Base-by-base conservation (phyloP, 2,329 filamentous ascomycete species). In the Diaporthe eres region DNA sequence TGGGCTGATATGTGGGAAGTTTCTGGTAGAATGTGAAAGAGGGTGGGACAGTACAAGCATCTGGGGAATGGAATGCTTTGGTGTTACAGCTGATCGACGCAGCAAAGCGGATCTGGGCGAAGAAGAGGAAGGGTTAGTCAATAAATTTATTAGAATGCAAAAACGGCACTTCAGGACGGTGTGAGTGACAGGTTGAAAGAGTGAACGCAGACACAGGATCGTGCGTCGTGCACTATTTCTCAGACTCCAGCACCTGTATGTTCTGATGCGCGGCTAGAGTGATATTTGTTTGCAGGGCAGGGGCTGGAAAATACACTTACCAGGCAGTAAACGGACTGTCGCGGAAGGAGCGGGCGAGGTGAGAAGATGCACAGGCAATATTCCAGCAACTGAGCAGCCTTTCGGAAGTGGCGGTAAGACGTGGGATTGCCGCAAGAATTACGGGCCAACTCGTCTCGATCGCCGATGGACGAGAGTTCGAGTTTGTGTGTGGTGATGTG, bases 371-470 rank as follows among this genome's bases (percentile, higher is more conserved):
- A 76, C 79, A 78, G 79, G 80, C 80, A 81, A 81, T 82, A 79
- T 82, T 82, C 80, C 80, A 82, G 80, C 80, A 81, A 80, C 80
- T 79, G 79, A 77, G 79, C 60, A 73, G 47, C 57, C 34, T 49
- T 28, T 57, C 58, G 57, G 31, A 51, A 60, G 17, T 65, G 68
- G 70, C 70, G 51, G 37, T 49, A 42, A 65, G 67, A 39, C 9
- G 58, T 47, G 25, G 22, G 44, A 49, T 25, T 34, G 28, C 31
- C 37, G 39, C 28, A 10, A 37, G 47, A 68, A 39, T 68, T 25
- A 39, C n/a, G 22, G 44, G 65, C 34, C 49, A 42, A 71, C 72
- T 72, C 72, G 75, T 76, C 72, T 74, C 75, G 75, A 76, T 74
- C 72, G 75, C 53, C 75, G 65, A 31, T 53, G 44, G 75, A 74